Percentiles rank a stretch among this genome's conserved stretches.
phyloP scores from a whole-genome alignment of 805 yeast genomes.

The Osmozyma mogii region DNA sequence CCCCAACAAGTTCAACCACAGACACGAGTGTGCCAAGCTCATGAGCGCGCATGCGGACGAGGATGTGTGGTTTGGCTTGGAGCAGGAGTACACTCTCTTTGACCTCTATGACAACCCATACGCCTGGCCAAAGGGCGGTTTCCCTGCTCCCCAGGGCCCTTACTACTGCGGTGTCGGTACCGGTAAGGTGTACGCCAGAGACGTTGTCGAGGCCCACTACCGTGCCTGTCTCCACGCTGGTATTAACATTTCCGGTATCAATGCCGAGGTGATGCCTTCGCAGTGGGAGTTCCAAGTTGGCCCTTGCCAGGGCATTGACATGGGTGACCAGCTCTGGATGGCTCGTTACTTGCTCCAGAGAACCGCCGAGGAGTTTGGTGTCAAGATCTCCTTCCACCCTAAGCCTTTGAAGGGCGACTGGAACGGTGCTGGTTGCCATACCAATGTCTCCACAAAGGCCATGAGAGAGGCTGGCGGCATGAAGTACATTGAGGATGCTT shows the following conservation, averaged over 20 bases:
- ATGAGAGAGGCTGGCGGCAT: constrained; percentile 97
- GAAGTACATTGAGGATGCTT: constrained; percentile 86
- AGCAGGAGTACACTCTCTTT: constrained; percentile 96
- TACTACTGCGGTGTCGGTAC: constrained; percentile 99
- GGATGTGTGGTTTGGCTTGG: constrained; percentile 95
- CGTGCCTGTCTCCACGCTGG: constrained; percentile 96
- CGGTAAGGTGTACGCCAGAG: constrained; percentile 96
- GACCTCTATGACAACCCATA: constrained; percentile 85
- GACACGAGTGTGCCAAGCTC: constrained; percentile 92
- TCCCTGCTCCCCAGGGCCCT: constrained; percentile 99
- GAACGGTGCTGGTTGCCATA: constrained; percentile 99
- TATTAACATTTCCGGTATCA: constrained; percentile 85
- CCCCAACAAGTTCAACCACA: constrained; percentile 97
- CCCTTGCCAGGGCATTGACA: constrained; percentile 88
- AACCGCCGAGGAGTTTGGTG: constrained; percentile 98
- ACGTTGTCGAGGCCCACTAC: constrained; percentile 98
- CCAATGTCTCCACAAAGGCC: constrained; percentile 86
- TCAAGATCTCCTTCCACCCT: constrained; percentile 98
- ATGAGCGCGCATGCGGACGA: constrained; percentile 85
- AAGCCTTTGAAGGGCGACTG: constrained; percentile 98
- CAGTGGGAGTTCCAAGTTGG: constrained; percentile 99
- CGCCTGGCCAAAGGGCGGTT: constrained; percentile 99
- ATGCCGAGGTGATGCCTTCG: constrained; percentile 99
- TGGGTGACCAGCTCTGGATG: constrained; percentile 98
- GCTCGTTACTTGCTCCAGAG: constrained; percentile 89